Evolutionary conservation across 2,329 filamentous ascomycete genomes (phyloP), one percentile per base, ranked within the genome.

Genomic region (Eurotiales sp.): DNA sequence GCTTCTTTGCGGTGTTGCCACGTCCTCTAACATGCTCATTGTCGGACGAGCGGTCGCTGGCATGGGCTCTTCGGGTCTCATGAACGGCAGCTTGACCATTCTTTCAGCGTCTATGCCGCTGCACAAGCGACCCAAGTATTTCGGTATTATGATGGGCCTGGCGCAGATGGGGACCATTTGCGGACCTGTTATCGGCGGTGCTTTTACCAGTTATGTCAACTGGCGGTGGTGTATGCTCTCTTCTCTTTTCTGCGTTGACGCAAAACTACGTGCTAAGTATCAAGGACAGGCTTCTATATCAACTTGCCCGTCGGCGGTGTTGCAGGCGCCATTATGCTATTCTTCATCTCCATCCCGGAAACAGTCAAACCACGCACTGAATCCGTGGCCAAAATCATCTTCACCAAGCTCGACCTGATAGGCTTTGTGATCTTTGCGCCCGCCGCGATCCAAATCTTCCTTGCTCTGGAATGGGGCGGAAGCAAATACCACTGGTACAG

Each of bases 171-270:
- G 51, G 3, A 29, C 36, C n/a, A 74, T 78, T 11, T 34, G 46
- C 10, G 46, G 52, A 3, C 46, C 43, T 10, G 61, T 61, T 1
- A 62, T 78, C 55, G 76, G 76, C 10, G 72, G 72, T 52, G 72
- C 69, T 3, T 73, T 75, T 53, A 74, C 72, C 5, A 67, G 71
- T 45, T 58, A 51, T 17, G 54, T 56, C 8, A 51, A 69, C 14
- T 77, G 76, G 75, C 60, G 76, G 7, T 77, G 74, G 74, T 78
- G 66, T 50, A 47, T 19, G 50, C 47, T 25, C 19, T 12, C 6
- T 22, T 15, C 39, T 34, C 4, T 36, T n/a, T 27, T 41, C 3
- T n/a, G n/a, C n/a, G n/a, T n/a, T n/a, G n/a, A n/a, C n/a, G n/a
- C n/a, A n/a, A n/a, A n/a, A n/a, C n/a, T n/a, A n/a, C n/a, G n/a